Evolutionary conservation across 352 stramenopile genomes (phyloP).

Genomic region (Globisporangium camurandrum): DNA sequence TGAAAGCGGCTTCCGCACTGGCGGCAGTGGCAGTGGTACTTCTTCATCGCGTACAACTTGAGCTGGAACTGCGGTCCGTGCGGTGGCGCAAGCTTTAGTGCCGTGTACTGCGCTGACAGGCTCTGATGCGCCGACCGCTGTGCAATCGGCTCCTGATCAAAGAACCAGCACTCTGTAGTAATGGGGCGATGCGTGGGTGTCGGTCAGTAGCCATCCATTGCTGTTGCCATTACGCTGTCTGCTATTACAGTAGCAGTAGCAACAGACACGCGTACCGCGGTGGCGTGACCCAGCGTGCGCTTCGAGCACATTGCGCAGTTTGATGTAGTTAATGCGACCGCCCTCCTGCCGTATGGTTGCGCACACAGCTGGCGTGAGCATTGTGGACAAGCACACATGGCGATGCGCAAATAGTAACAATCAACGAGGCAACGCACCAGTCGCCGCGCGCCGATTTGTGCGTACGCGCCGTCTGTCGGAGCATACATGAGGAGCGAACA

Average conservation of each 20-base stretch:
- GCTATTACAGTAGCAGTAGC: background rate
- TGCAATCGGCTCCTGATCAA: constrained; percentile 63
- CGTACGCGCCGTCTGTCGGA: constrained; percentile 69
- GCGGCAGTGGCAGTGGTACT: constrained; percentile 62
- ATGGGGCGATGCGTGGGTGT: background rate
- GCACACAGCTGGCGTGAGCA: too few relatives aligned
- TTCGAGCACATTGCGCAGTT: constrained; percentile 57
- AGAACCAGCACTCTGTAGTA: constrained; percentile 83
- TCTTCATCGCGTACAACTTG: constrained; percentile 82
- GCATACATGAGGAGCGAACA: too few relatives aligned
- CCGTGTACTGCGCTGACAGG: constrained; percentile 39
- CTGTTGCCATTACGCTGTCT: background rate
- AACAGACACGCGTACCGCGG: constrained; percentile 24
- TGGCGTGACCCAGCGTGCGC: constrained; percentile 30
- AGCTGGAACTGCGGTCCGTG: constrained; percentile 83
- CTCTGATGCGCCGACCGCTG: constrained; percentile 29
- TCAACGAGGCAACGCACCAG: constrained; percentile 21
- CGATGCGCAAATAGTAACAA: background rate
- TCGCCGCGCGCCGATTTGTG: constrained; percentile 42
- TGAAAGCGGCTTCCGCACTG: constrained; percentile 56
- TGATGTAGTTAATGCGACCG: constrained; percentile 62
- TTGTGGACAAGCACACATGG: background rate
- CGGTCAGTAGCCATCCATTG: background rate
- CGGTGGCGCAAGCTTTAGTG: constrained; percentile 63
- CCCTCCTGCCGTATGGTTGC: too few relatives aligned